Percentiles rank a stretch among this genome's conserved stretches.
Conservation (phyloP, 2,329 filamentous ascomycete genomes). For the Pestalotiopsis sp. region DNA sequence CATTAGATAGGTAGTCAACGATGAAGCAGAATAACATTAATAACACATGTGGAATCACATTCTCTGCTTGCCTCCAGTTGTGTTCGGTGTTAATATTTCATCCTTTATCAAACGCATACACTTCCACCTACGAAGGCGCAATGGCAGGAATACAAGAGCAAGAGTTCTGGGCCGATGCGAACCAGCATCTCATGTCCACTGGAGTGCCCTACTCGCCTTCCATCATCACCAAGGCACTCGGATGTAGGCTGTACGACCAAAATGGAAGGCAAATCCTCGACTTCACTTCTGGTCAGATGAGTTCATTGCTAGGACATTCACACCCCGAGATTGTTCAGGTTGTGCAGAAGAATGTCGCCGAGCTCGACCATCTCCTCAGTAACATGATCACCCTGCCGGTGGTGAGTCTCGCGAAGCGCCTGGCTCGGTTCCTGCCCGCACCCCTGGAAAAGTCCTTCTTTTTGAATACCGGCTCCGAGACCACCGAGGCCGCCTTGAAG, state of each 20-base stretch:
- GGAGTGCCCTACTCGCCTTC: slow-evolving; percentile 39
- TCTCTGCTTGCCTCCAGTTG: neutral
- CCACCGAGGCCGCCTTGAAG: slow-evolving; percentile 62
- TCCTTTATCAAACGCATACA: neutral
- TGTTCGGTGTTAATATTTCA: neutral
- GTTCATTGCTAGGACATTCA: slow-evolving; percentile 56
- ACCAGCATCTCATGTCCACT: slow-evolving; percentile 43
- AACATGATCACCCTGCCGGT: slow-evolving; percentile 60
- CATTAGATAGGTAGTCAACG: neutral
- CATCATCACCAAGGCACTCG: slow-evolving; percentile 46
- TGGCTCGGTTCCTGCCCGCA: slow-evolving; percentile 45
- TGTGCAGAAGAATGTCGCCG: slow-evolving; percentile 44
- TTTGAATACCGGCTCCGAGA: slow-evolving; percentile 56
- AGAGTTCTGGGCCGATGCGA: slow-evolving; percentile 35
- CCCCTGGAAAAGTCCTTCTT: slow-evolving; percentile 57
- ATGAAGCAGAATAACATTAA: neutral
- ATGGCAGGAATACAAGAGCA: neutral
- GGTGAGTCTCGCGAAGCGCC: slow-evolving; percentile 50
- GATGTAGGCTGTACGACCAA: slow-evolving; percentile 46
- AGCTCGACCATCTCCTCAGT: slow-evolving; percentile 59
- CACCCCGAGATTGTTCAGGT: slow-evolving; percentile 59
- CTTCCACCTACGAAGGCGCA: neutral
- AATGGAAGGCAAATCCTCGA: slow-evolving; percentile 50
- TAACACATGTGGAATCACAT: neutral
- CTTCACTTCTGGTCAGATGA: slow-evolving; percentile 63